phyloP scores from a whole-genome alignment of 805 yeast genomes.

The Candida easanensis region DNA sequence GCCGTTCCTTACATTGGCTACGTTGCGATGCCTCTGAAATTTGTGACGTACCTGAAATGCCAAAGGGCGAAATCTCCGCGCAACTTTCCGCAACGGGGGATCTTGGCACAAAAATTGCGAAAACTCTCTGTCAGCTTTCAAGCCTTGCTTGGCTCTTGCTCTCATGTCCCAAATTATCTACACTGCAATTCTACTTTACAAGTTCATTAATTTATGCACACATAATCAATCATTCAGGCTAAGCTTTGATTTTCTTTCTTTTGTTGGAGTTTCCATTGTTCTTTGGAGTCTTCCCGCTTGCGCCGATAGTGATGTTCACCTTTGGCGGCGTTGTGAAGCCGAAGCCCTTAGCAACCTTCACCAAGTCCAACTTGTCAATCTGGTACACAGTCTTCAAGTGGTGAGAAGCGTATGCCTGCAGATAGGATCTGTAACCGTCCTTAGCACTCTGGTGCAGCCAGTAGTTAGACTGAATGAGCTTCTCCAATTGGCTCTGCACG shows the following conservation, averaged over 20 bases:
- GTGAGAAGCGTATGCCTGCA: conserved; percentile 97
- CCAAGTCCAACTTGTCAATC: conserved; percentile 90
- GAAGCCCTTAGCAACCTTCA: conserved; percentile 91
- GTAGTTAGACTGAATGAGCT: conserved; percentile 86
- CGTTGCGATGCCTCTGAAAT: neutral
- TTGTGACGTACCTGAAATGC: neutral
- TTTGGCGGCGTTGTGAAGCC: conserved; percentile 96
- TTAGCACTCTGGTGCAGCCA: conserved; percentile 94
- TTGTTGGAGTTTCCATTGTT: conserved; percentile 11
- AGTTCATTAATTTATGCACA: neutral
- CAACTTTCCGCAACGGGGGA: no score
- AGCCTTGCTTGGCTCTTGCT: no score
- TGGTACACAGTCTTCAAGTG: conserved; percentile 95
- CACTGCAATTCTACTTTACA: neutral
- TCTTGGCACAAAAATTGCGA: neutral
- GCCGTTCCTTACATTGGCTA: neutral
- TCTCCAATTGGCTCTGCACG: conserved; percentile 90
- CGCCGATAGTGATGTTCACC: conserved; percentile 93
- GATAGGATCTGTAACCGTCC: conserved; percentile 94
- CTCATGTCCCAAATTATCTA: no score
- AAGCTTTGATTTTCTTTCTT: conserved; percentile 18
- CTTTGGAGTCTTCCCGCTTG: conserved; percentile 67
- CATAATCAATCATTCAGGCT: neutral
- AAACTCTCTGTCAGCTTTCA: neutral
- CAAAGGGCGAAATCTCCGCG: neutral